Percentiles rank a stretch among this genome's conserved stretches.
Evolutionary conservation across 768 basidiomycete genomes (phyloP).

Genomic region (Phlegmacium glaucopus): DNA sequence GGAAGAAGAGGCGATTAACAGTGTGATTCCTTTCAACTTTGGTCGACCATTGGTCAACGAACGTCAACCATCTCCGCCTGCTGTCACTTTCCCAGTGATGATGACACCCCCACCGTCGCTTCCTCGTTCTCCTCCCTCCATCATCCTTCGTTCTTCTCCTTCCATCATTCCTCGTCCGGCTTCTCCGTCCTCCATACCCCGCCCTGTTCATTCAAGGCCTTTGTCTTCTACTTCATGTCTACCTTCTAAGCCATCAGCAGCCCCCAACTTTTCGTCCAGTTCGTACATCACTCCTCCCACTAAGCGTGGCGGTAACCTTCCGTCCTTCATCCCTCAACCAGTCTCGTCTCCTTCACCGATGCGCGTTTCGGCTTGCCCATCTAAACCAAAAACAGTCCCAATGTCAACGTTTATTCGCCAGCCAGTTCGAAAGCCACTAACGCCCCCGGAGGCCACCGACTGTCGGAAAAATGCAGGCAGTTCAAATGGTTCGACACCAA

Average conservation of each 20-base stretch:
- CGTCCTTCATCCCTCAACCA: slow-evolving; percentile 64
- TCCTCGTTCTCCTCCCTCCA: slow-evolving; percentile 6
- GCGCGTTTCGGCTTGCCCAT: slow-evolving; percentile 20
- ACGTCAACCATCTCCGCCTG: slow-evolving; percentile 15
- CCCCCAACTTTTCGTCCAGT: slow-evolving; percentile 24
- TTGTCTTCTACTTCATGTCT: slow-evolving; percentile 32
- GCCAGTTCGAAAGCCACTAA: slow-evolving; percentile 37
- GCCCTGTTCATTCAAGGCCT: slow-evolving; percentile 18
- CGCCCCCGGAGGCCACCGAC: slow-evolving; percentile 23
- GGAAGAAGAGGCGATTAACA: slow-evolving; percentile 14
- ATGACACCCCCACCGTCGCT: slow-evolving; percentile 3
- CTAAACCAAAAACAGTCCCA: slow-evolving; percentile 28
- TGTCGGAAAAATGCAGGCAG: slow-evolving; percentile 15
- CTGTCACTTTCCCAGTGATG: slow-evolving; percentile 13
- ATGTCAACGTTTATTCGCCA: slow-evolving; percentile 43
- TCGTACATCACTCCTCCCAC: slow-evolving; percentile 48
- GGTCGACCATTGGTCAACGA: slow-evolving; percentile 20
- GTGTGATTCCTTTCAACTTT: slow-evolving; percentile 33
- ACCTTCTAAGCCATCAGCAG: slow-evolving; percentile 7
- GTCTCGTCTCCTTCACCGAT: slow-evolving; percentile 43
- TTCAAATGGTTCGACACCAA: slow-evolving; percentile 62
- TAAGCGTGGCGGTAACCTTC: slow-evolving; percentile 43
- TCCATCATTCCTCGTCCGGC: slow-evolving; percentile 22
- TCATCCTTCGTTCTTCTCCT: slow-evolving; percentile 12
- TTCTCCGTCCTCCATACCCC: slow-evolving; percentile 31